These are phyloP conservation scores for Yamadazyma tumulicola DNA, from an alignment of 805 yeast genomes.

Conservation along the genomic window DNA sequence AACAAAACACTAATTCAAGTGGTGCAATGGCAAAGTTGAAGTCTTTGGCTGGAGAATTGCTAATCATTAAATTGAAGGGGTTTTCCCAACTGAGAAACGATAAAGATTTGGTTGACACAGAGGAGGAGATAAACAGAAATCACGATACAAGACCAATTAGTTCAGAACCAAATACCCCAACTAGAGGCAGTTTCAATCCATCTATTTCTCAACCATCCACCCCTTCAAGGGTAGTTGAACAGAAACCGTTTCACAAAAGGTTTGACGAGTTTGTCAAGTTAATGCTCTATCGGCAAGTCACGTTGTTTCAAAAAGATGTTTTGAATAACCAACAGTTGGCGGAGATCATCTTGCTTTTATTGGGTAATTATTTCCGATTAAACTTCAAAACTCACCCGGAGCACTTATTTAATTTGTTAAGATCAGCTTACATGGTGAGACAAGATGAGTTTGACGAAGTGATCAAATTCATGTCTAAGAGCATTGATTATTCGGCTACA, in stretches of 20 bases:
- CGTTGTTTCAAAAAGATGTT: constrained; percentile 26
- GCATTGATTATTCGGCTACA: constrained; percentile 15
- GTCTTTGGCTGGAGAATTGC: constrained; percentile 24
- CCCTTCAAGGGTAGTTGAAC: neutral
- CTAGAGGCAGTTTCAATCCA: neutral
- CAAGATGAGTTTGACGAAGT: constrained; percentile 22
- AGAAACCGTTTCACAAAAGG: neutral
- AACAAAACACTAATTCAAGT: constrained; percentile 7
- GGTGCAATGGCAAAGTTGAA: constrained; percentile 16
- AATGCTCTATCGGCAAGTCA: constrained; percentile 31
- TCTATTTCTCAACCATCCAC: neutral
- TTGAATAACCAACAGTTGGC: constrained; percentile 31
- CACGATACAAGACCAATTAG: neutral
- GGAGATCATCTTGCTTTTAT: constrained; percentile 27
- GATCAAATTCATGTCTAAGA: constrained; percentile 12
- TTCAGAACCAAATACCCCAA: neutral
- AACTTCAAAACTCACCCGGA: constrained; percentile 19
- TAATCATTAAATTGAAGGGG: constrained; percentile 23
- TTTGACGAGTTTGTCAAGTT: constrained; percentile 22
- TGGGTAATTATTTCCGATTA: constrained; percentile 26
- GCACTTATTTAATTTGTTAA: constrained; percentile 30
- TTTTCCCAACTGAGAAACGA: neutral
- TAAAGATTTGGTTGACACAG: neutral
- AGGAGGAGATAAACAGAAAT: no score
- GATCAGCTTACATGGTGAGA: constrained; percentile 32